Evolutionary conservation across 345 rosid genomes (phyloP).

Genomic region (Sonneratia caseolaris): DNA sequence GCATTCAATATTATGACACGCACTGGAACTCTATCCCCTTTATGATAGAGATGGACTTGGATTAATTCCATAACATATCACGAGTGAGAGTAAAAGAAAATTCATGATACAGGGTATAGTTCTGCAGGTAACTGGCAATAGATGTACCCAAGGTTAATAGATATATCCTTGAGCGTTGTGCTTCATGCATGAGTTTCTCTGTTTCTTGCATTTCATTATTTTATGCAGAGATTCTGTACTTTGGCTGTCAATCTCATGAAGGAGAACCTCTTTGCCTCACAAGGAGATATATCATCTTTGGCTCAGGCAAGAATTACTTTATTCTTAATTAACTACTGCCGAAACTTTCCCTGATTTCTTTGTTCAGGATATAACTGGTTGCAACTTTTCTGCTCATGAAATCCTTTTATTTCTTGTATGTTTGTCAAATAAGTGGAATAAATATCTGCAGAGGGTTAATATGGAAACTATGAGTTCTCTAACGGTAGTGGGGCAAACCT

Average conservation of each 20-base stretch:
- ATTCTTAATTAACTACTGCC: neutral
- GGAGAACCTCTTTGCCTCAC: constrained; percentile 86
- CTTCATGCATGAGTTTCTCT: constrained; percentile 8
- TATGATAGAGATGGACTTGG: too few species aligned
- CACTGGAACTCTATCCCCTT: too few species aligned
- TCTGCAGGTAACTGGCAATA: too few species aligned
- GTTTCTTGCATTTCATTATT: constrained; percentile 31
- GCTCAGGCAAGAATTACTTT: constrained; percentile 54
- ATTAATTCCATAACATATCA: too few species aligned
- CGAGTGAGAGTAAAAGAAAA: too few species aligned
- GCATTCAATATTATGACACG: too few species aligned
- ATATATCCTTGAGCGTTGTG: neutral
- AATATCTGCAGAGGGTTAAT: too few species aligned
- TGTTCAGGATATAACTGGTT: neutral
- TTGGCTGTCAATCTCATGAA: constrained; percentile 57
- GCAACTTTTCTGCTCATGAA: neutral
- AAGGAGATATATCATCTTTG: constrained; percentile 84
- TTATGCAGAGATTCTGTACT: constrained; percentile 74
- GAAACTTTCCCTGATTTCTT: neutral
- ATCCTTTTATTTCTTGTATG: neutral
- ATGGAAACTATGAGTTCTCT: too few species aligned
- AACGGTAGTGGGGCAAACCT: too few species aligned
- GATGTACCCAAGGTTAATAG: too few species aligned
- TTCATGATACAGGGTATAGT: too few species aligned
- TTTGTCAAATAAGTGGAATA: too few species aligned